phyloP scores from a whole-genome alignment of 2,329 filamentous ascomycete species.

The Malbranchea cinnamomea region DNA sequence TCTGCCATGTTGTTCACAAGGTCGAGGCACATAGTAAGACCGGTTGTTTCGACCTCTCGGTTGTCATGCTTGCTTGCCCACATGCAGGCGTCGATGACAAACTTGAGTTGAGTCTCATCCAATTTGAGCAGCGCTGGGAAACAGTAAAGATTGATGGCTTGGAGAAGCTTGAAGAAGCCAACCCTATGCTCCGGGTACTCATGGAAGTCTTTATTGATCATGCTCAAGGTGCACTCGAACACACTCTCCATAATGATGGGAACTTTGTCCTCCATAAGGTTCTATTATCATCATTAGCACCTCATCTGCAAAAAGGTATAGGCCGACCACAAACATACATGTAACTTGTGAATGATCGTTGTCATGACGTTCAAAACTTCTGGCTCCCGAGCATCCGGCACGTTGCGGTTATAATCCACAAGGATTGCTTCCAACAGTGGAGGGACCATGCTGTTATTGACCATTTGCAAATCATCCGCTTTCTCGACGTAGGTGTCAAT shows the following conservation, averaged over 20 bases:
- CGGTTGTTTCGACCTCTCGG: conserved; percentile 88
- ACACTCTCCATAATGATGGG: conserved; percentile 96
- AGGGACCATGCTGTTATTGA: conserved; percentile 89
- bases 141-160: conserved; percentile 92
- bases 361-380: conserved; percentile 97
- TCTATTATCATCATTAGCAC: conserved; percentile 34
- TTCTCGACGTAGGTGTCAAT: conserved; percentile 98
- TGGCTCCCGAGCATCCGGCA: conserved; percentile 85
- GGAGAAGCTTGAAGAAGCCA: conserved; percentile 96
- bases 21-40: conserved; percentile 95
- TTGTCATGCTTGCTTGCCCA: conserved; percentile 99
- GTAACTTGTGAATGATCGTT: conserved; percentile 89
- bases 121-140: conserved; percentile 90
- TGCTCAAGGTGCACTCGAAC: conserved; percentile 94
- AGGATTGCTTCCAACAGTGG: conserved; percentile 86
- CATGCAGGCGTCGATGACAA: conserved; percentile 97
- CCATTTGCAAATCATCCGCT: conserved; percentile 86
- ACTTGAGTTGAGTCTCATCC: conserved; percentile 95
- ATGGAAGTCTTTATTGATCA: conserved; percentile 99
- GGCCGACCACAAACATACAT: conserved; percentile 54
- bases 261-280: conserved; percentile 95
- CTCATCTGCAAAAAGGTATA: conserved; percentile 35
- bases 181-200: conserved; percentile 97
- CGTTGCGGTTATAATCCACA: conserved; percentile 93
- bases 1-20: conserved; percentile 96